Evolutionary conservation across 495 filamentous ascomycete genomes (phyloP).

Genomic region (Pseudotulostoma volvatum): DNA sequence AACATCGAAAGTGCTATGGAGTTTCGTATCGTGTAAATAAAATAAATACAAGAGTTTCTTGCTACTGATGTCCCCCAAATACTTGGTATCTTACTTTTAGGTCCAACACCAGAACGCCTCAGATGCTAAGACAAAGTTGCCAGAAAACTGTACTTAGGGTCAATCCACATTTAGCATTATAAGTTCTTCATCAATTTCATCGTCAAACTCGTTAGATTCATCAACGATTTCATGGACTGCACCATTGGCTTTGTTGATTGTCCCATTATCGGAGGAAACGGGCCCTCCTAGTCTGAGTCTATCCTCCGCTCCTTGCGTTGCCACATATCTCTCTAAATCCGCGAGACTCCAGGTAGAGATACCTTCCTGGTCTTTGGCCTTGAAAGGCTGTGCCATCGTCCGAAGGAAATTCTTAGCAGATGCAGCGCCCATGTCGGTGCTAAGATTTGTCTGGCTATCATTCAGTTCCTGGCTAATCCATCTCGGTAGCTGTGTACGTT

Average conservation of each 20-base stretch:
- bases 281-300: slow-evolving; percentile 26
- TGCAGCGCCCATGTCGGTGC: slow-evolving; percentile 88
- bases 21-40: too few relatives aligned
- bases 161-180: slow-evolving; percentile 52
- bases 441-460: slow-evolving; percentile 72
- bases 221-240: slow-evolving; percentile 13
- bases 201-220: slow-evolving; percentile 10
- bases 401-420: slow-evolving; percentile 76
- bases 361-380: slow-evolving; percentile 67
- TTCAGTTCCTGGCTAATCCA: slow-evolving; percentile 88
- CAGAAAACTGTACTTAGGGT: too few relatives aligned
- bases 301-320: slow-evolving; percentile 57
- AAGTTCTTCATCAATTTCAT: slow-evolving; percentile 19
- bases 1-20: too few relatives aligned
- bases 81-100: too few relatives aligned
- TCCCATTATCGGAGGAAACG: too few relatives aligned
- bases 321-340: slow-evolving; percentile 52
- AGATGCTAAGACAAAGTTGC: too few relatives aligned
- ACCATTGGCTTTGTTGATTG: neutral
- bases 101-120: too few relatives aligned
- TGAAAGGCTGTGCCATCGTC: slow-evolving; percentile 82
- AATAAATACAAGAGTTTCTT: too few relatives aligned
- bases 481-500: slow-evolving; percentile 78
- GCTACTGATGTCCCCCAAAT: too few relatives aligned
- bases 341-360: slow-evolving; percentile 77